Percentiles rank a stretch among this genome's conserved stretches.
Evolutionary conservation across 2,329 filamentous ascomycete genomes (phyloP).

Genomic region (Conoideocrella luteorostrata): DNA sequence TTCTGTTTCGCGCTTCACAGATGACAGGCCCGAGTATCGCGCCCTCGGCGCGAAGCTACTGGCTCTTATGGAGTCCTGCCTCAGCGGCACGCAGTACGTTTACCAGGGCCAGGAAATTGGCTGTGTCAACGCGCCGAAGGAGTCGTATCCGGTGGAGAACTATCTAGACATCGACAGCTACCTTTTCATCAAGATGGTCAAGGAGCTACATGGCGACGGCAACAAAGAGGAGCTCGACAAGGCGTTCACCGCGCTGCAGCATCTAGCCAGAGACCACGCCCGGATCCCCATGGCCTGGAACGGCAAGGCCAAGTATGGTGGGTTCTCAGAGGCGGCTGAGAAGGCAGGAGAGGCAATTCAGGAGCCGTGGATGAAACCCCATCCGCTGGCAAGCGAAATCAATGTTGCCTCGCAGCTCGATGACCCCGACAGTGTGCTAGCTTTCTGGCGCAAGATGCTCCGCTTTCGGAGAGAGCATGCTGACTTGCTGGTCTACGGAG

Average conservation of each 20-base stretch:
- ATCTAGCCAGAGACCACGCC: conserved; percentile 51
- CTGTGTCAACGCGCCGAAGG: conserved; percentile 52
- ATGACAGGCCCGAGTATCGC: conserved; percentile 42
- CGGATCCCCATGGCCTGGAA: conserved; percentile 65
- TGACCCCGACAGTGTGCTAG: conserved; percentile 28
- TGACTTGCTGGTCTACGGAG: conserved; percentile 28
- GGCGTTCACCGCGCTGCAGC: conserved; percentile 23
- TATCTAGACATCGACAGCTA: conserved; percentile 44
- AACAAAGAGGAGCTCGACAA: conserved; percentile 30
- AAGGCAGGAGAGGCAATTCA: conserved; percentile 18
- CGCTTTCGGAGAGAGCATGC: conserved; percentile 24
- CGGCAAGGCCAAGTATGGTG: conserved; percentile 22
- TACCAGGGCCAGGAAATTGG: conserved; percentile 65
- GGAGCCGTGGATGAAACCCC: conserved; percentile 28
- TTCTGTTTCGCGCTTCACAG: conserved; percentile 48
- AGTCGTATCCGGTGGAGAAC: conserved; percentile 53
- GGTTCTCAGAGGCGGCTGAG: conserved; percentile 31
- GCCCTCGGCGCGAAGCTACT: conserved; percentile 51
- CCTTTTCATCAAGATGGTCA: conserved; percentile 27
- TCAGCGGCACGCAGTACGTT: conserved; percentile 57
- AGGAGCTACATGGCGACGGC: conserved; percentile 19
- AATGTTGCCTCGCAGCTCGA: conserved; percentile 51
- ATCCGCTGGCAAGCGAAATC: conserved; percentile 29
- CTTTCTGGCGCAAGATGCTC: conserved; percentile 26
- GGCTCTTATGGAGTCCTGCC: conserved; percentile 43